phyloP scores from a whole-genome alignment of 2,329 filamentous ascomycete species.

The Cadophora luteo-olivacea region DNA sequence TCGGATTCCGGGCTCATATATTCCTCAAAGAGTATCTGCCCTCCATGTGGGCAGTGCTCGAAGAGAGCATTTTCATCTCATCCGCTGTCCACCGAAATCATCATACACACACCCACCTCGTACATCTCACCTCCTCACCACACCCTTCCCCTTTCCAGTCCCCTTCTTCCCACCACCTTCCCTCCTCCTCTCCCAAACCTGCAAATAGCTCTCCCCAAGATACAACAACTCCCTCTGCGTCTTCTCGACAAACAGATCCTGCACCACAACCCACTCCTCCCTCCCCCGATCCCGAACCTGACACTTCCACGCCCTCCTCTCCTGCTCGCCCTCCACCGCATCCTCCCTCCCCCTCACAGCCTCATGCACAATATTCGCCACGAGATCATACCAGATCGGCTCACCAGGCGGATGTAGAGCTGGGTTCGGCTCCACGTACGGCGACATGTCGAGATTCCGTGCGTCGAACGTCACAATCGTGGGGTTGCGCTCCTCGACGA shows the following conservation, averaged over 20 bases:
- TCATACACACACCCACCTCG: no score
- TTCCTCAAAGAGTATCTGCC: no score
- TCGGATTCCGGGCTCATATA: no score
- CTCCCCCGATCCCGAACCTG: constrained; percentile 83
- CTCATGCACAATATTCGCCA: constrained; percentile 92
- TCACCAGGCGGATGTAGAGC: constrained; percentile 72
- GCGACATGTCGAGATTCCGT: constrained; percentile 82
- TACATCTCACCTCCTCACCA: background rate
- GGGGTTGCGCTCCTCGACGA: constrained; percentile 93
- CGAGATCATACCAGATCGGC: constrained; percentile 92
- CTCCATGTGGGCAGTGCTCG: no score
- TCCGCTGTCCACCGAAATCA: no score
- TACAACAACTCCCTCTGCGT: constrained; percentile 90
- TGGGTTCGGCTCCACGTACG: constrained; percentile 90
- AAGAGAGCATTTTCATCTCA: no score
- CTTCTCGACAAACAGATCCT: constrained; percentile 92
- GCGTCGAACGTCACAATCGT: constrained; percentile 98
- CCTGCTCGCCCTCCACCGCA: constrained; percentile 84
- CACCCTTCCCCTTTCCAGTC: constrained; percentile 31
- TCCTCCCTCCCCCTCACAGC: constrained; percentile 79
- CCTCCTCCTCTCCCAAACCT: constrained; percentile 91
- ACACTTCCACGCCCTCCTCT: constrained; percentile 92
- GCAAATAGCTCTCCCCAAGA: constrained; percentile 91
- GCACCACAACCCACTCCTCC: constrained; percentile 89
- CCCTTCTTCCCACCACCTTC: constrained; percentile 30